Conservation (phyloP, 2,329 filamentous ascomycete species). For the Pestalotiopsis sp. region DNA sequence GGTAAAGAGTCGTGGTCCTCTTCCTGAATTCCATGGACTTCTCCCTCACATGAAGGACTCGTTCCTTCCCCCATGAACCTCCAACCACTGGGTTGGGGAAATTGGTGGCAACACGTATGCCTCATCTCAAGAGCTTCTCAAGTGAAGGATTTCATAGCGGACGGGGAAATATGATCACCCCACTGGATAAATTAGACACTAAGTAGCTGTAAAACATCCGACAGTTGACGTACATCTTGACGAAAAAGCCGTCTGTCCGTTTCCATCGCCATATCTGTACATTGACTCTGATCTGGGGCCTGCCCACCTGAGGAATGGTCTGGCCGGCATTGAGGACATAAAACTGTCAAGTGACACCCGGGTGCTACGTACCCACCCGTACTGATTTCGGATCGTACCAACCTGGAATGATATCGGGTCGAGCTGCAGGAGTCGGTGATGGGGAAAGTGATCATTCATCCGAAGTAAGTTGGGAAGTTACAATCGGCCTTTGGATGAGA, state of each 20-base stretch:
- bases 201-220: background rate
- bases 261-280: too few relatives aligned
- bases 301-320: background rate
- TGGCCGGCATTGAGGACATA: too few relatives aligned
- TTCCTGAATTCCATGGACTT: background rate
- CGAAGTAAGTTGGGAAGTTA: too few relatives aligned
- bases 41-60: background rate
- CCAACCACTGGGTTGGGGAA: too few relatives aligned
- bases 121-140: background rate
- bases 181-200: background rate
- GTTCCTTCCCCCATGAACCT: background rate
- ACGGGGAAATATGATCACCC: background rate
- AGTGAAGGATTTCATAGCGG: background rate
- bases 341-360: too few relatives aligned
- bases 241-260: background rate
- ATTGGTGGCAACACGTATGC: background rate
- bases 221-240: background rate
- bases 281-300: background rate
- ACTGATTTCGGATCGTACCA: too few relatives aligned
- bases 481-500: too few relatives aligned
- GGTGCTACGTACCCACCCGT: too few relatives aligned
- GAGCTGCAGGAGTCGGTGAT: too few relatives aligned
- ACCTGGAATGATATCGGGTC: too few relatives aligned
- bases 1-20: background rate
- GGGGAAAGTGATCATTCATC: too few relatives aligned